These are phyloP conservation scores for Alternaria longipes DNA, from an alignment of 2,329 filamentous ascomycete genomes.

Conservation along the genomic window DNA sequence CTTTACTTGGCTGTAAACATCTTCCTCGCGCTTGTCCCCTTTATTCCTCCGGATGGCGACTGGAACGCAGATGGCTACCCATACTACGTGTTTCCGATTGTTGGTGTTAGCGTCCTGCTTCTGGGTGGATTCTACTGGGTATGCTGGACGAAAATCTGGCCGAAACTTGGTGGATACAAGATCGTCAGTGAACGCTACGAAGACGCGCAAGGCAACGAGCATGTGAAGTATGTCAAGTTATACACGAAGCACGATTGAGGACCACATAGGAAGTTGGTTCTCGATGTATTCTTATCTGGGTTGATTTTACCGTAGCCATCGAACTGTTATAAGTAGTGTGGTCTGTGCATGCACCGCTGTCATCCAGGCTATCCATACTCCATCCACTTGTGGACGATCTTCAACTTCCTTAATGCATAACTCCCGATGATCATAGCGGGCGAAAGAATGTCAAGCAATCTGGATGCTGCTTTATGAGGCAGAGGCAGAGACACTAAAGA, in stretches of 20 bases:
- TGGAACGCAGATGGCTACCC: conserved; percentile 55
- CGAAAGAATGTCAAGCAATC: not conserved
- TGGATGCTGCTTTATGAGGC: too few relatives aligned
- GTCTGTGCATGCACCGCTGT: not conserved
- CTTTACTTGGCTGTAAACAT: conserved; percentile 53
- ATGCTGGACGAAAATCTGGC: conserved; percentile 32
- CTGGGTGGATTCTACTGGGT: conserved; percentile 51
- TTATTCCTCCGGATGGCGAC: conserved; percentile 53
- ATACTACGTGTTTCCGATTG: conserved; percentile 57
- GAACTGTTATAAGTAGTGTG: not conserved
- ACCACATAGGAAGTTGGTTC: not conserved
- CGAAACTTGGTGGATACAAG: conserved; percentile 42
- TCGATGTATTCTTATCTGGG: not conserved
- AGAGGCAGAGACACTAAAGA: too few relatives aligned
- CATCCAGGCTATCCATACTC: not conserved
- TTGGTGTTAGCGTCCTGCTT: conserved; percentile 54
- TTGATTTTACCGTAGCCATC: not conserved
- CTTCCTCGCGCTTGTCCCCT: conserved; percentile 56
- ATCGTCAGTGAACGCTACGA: conserved; percentile 43
- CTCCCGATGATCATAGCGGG: not conserved
- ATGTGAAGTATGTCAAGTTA: conserved; percentile 46
- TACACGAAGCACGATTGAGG: conserved; percentile 35
- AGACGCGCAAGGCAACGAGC: conserved; percentile 41
- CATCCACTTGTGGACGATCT: not conserved
- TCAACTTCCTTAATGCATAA: not conserved